Base-by-base conservation (phyloP, 2,329 filamentous ascomycete species). In the Aspergillus transmontanensis region DNA sequence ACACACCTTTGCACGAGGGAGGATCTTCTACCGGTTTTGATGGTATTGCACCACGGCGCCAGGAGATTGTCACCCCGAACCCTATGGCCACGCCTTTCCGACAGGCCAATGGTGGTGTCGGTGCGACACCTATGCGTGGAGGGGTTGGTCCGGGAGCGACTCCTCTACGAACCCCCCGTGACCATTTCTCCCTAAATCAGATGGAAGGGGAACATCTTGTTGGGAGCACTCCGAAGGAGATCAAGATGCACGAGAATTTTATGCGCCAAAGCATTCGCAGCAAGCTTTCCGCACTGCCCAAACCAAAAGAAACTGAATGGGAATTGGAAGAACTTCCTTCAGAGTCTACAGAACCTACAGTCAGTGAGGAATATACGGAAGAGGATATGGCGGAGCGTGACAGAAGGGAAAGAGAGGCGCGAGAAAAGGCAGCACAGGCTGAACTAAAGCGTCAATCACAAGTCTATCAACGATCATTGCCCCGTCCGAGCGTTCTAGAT, bases 271-370 rank as follows among this genome's bases (percentile, higher is more conserved):
- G 90, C 66, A 82, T 99, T 84, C 79, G 76, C 62, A 76, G 76
- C 64, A 81, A 79, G 65, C 73, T 99, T n/a, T 86, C 92, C 5
- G 88, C 92, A 26, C 84, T 99, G 19, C 95, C 95, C 0, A 96
- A 92, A 73, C 95, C 95, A 0, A 97, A 96, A 73, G 93, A 97
- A 73, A 90, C 88, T 0, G 94, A 97, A 68, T 98, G 92, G 90
- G 95, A 98, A 69, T 87, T 98, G 53, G 94, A 97, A 69, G 79
- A 81, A 75, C 81, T 96, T 39, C 94, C 94, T 0, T 93, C 96
- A 46, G 93, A 97, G 67, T 85, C 90, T 66, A 82, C 86, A 65
- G 92, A 95, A 69, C 72, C 80, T 3, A 77, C 76, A 21, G 73
- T 75, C 2, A 76, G 76, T 2, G 81, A 84, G 51, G 84, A 89